Base-by-base conservation (phyloP, 345 rosid species). In the Citrus cavaleriei region DNA sequence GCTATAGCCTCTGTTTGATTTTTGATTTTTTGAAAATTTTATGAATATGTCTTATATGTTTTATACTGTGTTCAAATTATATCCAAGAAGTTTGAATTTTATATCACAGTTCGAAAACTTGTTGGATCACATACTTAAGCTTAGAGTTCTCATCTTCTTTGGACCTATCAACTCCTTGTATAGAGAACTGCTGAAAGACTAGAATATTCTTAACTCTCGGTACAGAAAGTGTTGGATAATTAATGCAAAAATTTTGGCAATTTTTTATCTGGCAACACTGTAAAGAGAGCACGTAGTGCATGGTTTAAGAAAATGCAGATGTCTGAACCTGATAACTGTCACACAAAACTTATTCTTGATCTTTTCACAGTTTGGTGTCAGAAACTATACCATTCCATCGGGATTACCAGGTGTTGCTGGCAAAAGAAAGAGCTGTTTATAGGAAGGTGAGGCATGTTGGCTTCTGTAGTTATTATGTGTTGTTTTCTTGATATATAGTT, bases 381-480 rank as follows among this genome's bases (percentile, higher is more conserved):
- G 99, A 96, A 83, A 96, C 98, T 8, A 96, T 94, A 77, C 99
- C 98, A 0, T 90, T 80, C 72, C 99, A 96, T 86, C 93, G 90
- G 78, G 99, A 94, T 82, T 94, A 93, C 70, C 95, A 84, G 42
- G 84, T 75, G 42, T 81, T 84, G 73, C 87, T 78, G 81, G 75
- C 85, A 49, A 94, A 87, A 82, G 98, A 89, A 77, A 91, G 88
- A 79, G 78, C 81, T 7, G 75, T 51, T 79, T 89, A 87, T 82
- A 92, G 78, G 87, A 94, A 92, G 98, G 98, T 94, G 81, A 85
- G 88, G 54, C 58, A 37, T 79, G 79, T 30, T 64, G 32, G 63
- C 68, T 74, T 37, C 51, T 30, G 70, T 40, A 30, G 37, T 62
- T 69, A 10, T 10, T 75, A 57, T 54, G 7, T 73, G 24, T 19